These are phyloP conservation scores for Diplocarpon rosae DNA, from an alignment of 2,329 filamentous ascomycete species.

Conservation along the genomic window DNA sequence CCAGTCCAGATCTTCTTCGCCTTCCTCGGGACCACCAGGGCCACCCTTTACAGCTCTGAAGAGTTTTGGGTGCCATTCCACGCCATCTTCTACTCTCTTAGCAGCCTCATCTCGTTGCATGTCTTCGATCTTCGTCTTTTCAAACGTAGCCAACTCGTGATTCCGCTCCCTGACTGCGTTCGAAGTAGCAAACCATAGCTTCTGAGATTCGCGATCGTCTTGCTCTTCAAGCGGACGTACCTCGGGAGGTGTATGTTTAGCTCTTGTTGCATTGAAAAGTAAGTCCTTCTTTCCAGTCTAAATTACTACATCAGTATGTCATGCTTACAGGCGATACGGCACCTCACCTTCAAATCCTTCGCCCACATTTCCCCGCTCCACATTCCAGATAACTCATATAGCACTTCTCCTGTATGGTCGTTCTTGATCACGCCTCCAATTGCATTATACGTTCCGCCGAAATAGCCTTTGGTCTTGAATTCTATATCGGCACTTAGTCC, in stretches of 20 bases:
- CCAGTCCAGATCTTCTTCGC: constrained; percentile 87
- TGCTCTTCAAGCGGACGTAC: constrained; percentile 77
- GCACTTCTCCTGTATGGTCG: constrained; percentile 69
- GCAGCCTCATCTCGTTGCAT: constrained; percentile 82
- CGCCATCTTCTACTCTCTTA: constrained; percentile 60
- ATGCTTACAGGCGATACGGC: neutral
- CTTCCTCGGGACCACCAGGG: constrained; percentile 61
- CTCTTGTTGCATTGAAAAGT: constrained; percentile 75
- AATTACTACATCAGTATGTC: constrained; percentile 4
- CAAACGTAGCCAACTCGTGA: constrained; percentile 80
- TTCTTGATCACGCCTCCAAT: constrained; percentile 88
- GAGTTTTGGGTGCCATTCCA: constrained; percentile 80
- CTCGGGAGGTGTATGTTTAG: constrained; percentile 63
- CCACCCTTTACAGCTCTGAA: constrained; percentile 68
- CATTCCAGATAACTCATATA: constrained; percentile 85
- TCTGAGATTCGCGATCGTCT: constrained; percentile 80
- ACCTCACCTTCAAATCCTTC: constrained; percentile 63
- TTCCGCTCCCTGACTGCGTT: constrained; percentile 75
- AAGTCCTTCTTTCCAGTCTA: constrained; percentile 83
- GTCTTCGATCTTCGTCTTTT: constrained; percentile 95
- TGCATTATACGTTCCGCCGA: constrained; percentile 90
- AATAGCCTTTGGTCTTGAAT: constrained; percentile 98
- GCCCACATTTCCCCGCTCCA: constrained; percentile 96
- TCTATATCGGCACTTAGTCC: constrained; percentile 84
- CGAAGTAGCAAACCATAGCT: constrained; percentile 72